phyloP scores from a whole-genome alignment of 441 rosid genomes.

The Populus hybrid region DNA sequence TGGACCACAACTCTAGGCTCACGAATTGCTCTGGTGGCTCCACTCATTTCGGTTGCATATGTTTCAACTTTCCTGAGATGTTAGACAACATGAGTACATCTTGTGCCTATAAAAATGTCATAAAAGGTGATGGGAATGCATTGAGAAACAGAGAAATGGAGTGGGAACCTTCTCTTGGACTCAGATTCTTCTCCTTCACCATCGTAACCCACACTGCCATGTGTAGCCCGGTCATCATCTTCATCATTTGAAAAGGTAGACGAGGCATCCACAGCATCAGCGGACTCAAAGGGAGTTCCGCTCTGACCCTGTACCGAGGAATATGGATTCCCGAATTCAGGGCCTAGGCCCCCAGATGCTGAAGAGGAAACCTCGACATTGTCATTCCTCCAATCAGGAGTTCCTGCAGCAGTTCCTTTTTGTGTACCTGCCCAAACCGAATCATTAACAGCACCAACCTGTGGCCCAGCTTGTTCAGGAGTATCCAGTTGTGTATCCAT shows the following conservation, averaged over 20 bases:
- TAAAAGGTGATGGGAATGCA: neutral
- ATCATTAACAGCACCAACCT: constrained; percentile 41
- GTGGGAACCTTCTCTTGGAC: constrained; percentile 54
- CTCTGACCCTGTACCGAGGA: constrained; percentile 34
- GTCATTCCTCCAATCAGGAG: constrained; percentile 56
- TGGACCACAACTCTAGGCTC: constrained; percentile 98
- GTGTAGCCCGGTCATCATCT: constrained; percentile 55
- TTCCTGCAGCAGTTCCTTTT: constrained; percentile 32
- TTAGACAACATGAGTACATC: constrained; percentile 14
- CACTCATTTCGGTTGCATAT: constrained; percentile 59
- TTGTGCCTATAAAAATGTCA: neutral
- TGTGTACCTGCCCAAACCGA: constrained; percentile 44
- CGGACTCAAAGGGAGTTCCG: constrained; percentile 40
- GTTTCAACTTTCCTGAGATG: constrained; percentile 53
- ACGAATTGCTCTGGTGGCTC: constrained; percentile 84
- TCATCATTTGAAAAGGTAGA: constrained; percentile 54
- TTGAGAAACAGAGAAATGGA: neutral
- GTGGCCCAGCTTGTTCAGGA: constrained; percentile 30
- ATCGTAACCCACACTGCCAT: constrained; percentile 42
- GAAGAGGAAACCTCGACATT: constrained; percentile 61
- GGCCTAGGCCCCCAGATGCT: constrained; percentile 35
- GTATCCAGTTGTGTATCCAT: constrained; percentile 34
- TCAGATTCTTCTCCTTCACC: constrained; percentile 59
- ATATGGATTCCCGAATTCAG: constrained; percentile 43
- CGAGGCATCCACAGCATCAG: constrained; percentile 54